phyloP scores from a whole-genome alignment of 2,329 filamentous ascomycete species.

The Aspergillaceae sp. region DNA sequence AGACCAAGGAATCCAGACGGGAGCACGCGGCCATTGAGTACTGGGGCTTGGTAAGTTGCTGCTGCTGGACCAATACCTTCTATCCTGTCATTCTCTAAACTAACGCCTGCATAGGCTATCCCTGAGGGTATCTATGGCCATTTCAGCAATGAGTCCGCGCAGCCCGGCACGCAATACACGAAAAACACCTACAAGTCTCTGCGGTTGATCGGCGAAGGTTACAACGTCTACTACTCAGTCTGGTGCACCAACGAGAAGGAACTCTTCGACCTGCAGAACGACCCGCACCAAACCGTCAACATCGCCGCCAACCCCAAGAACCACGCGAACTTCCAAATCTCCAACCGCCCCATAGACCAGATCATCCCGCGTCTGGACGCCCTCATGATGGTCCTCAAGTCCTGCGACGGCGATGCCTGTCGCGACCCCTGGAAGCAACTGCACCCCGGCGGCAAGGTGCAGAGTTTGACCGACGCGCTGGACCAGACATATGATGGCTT shows the following conservation, averaged over 20 bases:
- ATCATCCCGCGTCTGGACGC: constrained; percentile 48
- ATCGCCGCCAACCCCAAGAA: constrained; percentile 18
- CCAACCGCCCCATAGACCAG: constrained; percentile 19
- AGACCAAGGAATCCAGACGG: constrained; percentile 21
- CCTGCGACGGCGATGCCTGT: constrained; percentile 49
- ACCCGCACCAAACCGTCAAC: constrained; percentile 47
- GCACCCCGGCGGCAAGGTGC: constrained; percentile 47
- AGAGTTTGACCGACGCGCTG: constrained; percentile 46
- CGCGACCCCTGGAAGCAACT: constrained; percentile 49
- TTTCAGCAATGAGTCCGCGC: constrained; percentile 11
- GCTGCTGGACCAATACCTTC: not conserved
- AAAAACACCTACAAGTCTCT: constrained; percentile 56
- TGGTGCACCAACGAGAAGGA: constrained; percentile 63
- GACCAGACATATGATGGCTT: constrained; percentile 43
- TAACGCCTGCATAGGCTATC: constrained; percentile 10
- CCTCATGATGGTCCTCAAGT: constrained; percentile 53
- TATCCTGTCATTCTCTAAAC: not conserved
- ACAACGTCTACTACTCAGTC: constrained; percentile 57
- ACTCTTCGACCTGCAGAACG: constrained; percentile 54
- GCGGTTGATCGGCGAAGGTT: constrained; percentile 46
- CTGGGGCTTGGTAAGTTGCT: constrained; percentile 38
- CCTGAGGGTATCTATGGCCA: constrained; percentile 22
- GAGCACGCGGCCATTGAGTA: constrained; percentile 53
- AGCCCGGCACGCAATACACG: constrained; percentile 11
- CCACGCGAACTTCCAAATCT: constrained; percentile 9